A percentile compares a stretch with the other conserved stretches of the same genome.
These are phyloP conservation scores for Chenopodium suecicum DNA, from an alignment of 148 eudicot genomes.

Conservation along the genomic window DNA sequence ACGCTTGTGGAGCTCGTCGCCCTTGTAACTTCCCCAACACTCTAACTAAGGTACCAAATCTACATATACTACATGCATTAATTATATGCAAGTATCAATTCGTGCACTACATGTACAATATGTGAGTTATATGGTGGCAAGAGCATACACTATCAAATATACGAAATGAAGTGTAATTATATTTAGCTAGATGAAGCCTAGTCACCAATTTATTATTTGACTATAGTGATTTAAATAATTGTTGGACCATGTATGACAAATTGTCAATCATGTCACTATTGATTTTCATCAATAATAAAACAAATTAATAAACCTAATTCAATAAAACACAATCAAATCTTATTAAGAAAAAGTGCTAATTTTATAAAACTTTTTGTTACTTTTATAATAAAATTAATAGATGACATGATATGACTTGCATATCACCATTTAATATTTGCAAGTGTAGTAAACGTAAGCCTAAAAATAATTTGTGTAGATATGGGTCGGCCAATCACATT, in stretches of 20 bases:
- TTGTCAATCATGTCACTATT: background rate
- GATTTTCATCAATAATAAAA: too few relatives aligned
- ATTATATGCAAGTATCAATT: too few relatives aligned
- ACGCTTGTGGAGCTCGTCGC: constrained; percentile 94
- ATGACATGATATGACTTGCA: background rate
- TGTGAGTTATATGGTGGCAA: too few relatives aligned
- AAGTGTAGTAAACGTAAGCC: background rate
- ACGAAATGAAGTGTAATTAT: too few relatives aligned
- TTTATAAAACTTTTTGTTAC: background rate
- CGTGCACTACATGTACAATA: too few relatives aligned
- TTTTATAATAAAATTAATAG: background rate
- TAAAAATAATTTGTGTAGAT: background rate
- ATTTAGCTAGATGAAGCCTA: background rate
- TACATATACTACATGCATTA: too few relatives aligned
- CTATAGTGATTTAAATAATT: too few relatives aligned
- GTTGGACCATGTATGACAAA: background rate
- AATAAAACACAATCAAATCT: too few relatives aligned
- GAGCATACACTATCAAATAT: too few relatives aligned
- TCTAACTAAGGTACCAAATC: constrained; percentile 74
- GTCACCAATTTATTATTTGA: background rate
- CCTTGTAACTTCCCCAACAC: constrained; percentile 98
- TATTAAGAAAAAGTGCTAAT: too few relatives aligned
- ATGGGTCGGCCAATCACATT: background rate
- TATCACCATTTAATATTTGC: background rate
- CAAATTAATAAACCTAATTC: too few relatives aligned